Evolutionary conservation across 805 yeast species (phyloP).

Genomic region (Sungouiozyma ichnusensis): DNA sequence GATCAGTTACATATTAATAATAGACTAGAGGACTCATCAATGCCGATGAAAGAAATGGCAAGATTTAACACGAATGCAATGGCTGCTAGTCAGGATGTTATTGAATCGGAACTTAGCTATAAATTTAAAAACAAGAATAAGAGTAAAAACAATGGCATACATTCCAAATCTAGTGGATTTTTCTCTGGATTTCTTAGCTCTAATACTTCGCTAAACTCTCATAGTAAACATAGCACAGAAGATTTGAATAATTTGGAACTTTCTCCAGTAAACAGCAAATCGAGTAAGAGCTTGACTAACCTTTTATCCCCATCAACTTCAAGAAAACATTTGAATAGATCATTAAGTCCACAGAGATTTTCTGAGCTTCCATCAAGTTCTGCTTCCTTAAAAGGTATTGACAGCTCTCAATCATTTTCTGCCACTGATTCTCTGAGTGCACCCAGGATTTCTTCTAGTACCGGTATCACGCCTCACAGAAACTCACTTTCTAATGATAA

Average conservation of each 20-base stretch:
- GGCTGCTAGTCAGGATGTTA: conserved; percentile 7
- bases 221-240: background rate
- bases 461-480: background rate
- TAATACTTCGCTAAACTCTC: conserved; percentile 3
- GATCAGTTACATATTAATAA: conserved; percentile 23
- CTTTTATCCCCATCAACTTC: background rate
- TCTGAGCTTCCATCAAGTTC: background rate
- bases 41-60: conserved; percentile 1
- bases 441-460: background rate
- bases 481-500: conserved; percentile 8
- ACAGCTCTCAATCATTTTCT: background rate
- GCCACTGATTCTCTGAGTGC: background rate
- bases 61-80: conserved; percentile 6
- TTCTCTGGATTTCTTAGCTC: conserved; percentile 18
- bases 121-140: conserved; percentile 15
- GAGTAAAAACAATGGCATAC: background rate
- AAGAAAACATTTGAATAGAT: background rate
- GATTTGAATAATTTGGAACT: background rate
- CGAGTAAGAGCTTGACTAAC: background rate
- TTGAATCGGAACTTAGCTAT: conserved; percentile 24
- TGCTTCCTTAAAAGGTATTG: background rate
- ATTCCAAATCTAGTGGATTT: conserved; percentile 12
- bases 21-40: conserved; percentile 8
- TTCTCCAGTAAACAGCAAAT: background rate
- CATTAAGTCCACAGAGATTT: background rate